Base-by-base conservation (phyloP, 768 basidiomycete genomes). In the Boletus rubropictus region DNA sequence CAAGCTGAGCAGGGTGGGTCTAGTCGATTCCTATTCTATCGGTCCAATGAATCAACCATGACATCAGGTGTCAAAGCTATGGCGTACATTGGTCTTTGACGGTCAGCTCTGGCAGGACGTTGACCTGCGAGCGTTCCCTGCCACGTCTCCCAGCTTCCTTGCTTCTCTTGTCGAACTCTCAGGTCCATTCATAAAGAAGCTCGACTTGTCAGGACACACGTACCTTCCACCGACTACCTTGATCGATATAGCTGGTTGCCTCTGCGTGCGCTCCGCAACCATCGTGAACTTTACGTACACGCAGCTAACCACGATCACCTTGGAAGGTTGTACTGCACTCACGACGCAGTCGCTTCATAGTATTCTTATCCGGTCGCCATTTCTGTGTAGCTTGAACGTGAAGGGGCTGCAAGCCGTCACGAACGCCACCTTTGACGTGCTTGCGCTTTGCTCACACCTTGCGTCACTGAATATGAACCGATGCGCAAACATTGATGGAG, bases 31-130 rank as follows among this genome's bases (percentile, higher is more conserved):
- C 40, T 52, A 28, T 52, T 37, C 44, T 36, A n/a, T 44, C 27
- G 14, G 8, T 36, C 40, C 33, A 39, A 38, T 62, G n/a, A 52
- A 55, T 45, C 47, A 50, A 54, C 37, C 37, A 10, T 51, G 53
- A 50, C 36, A 31, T 56, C 52, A 91, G 87, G 85, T 90, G 10
- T 92, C 85, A 24, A 85, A 78, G 60, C 58, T 72, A 9, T 95
- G 91, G 90, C 81, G 78, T 43, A 62, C 69, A 3, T 77, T 93
- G 32, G 80, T 83, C 21, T 81, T 84, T 55, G 92, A 95, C 62
- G 91, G 91, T 12, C 87, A 91, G 58, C 73, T 94, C n/a, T 94
- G 92, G 92, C 58, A 67, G 36, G 60, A 75, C 46, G 70, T 89
- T 28, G 76, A 87, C 60, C 70, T 91, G 28, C 74, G 64, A 17